Base-by-base conservation (phyloP, 345 rosid genomes). In the Noccaea caerulescens region DNA sequence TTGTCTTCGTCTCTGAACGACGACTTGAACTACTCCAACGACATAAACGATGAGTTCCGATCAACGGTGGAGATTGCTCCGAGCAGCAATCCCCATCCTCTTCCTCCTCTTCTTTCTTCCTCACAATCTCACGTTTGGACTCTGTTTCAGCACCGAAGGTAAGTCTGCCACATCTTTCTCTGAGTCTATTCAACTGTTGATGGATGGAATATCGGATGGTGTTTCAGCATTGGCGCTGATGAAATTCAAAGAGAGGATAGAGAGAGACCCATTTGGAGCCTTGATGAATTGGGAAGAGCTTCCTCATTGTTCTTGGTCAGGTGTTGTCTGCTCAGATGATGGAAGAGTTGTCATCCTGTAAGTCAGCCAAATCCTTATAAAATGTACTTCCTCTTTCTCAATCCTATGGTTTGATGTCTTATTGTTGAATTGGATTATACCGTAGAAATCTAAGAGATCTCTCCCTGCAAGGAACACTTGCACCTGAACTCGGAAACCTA, bases 241-340 rank as follows among this genome's bases (percentile, higher is more conserved):
- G 86, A 86, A 82, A 66, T 84, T 90, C 63, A 76, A 82, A 41
- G 86, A 85, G 81, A 77, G 84, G 56, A 81, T 93, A 41, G 80
- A 68, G 79, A 80, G 44, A 52, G 96, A 93, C 82, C 97, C 96
- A 16, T 84, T 77, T 68, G 84, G 84, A 63, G 90, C 88, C 60
- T 68, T 93, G 54, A 72, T 83, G 51, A 80, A 78, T 78, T 88
- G 97, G 97, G 67, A 71, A 54, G 80, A 78, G 62, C 58, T 77
- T 43, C 71, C 70, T 66, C 97, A 83, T 41, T 93, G 98, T 74
- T 86, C 82, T 14, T 91, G 98, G 98, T 87, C 79, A 11, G 98
- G 94, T 8, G 83, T 93, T 4, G 87, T 72, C 41, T 93, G 98
- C 79, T 87, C 85, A 33, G 50, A 34, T 69, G 54, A 84, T 58